Conservation (phyloP, 1,284 basidiomycete genomes). For the Leccinum ponderosum region DNA sequence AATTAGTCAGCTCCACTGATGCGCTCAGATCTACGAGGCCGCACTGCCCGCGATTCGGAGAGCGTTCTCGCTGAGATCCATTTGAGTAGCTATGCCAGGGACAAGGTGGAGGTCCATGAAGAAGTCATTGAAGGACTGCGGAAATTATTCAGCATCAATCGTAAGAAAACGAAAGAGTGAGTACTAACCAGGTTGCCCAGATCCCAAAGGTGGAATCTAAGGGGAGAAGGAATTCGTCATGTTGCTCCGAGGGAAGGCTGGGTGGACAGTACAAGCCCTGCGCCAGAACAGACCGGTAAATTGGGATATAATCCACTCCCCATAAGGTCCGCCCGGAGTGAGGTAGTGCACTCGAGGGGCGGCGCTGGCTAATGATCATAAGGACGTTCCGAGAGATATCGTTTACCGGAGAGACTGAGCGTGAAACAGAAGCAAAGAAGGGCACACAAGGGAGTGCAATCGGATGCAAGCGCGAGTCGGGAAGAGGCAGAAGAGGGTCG, state of each 20-base stretch:
- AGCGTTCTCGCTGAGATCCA: conserved; percentile 12
- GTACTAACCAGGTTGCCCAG: conserved; percentile 23
- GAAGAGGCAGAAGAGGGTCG: conserved; percentile 67
- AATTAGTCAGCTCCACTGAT: conserved; percentile 21
- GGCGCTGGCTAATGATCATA: conserved; percentile 36
- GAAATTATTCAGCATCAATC: neutral
- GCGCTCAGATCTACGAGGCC: conserved; percentile 9
- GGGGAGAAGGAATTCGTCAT: conserved; percentile 48
- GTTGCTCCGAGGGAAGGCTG: conserved; percentile 34
- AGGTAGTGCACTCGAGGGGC: conserved; percentile 34
- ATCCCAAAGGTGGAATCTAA: conserved; percentile 24
- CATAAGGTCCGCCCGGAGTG: conserved; percentile 22
- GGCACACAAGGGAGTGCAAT: conserved; percentile 46
- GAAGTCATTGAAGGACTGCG: conserved; percentile 24
- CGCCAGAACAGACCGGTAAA: conserved; percentile 8
- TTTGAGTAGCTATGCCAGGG: conserved; percentile 7
- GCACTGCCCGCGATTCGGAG: conserved; percentile 4
- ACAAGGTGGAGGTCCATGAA: conserved; percentile 22
- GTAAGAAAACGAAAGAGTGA: neutral
- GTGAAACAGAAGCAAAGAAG: conserved; percentile 33
- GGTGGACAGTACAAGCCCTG: conserved; percentile 5
- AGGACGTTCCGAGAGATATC: conserved; percentile 45
- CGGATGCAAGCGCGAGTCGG: conserved; percentile 39
- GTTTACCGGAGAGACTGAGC: conserved; percentile 43
- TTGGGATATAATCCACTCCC: conserved; percentile 27